Conservation (phyloP, 2,329 filamentous ascomycete species). For the Nigrograna mackinnonii region DNA sequence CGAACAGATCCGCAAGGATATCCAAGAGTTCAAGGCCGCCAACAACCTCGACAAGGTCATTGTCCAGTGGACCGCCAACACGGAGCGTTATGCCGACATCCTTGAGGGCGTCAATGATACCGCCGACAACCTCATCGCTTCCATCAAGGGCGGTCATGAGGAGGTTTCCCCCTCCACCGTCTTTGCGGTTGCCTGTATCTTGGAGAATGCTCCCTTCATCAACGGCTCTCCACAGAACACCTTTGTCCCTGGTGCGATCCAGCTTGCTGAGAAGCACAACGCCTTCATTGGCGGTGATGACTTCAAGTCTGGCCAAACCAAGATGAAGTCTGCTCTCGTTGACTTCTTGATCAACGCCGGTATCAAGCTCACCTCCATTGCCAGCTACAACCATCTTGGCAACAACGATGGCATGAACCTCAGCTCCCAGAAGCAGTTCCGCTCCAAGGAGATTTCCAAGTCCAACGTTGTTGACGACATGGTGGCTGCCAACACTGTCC, state of each 20-base stretch:
- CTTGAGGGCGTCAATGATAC: constrained; percentile 92
- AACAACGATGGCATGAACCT: constrained; percentile 99
- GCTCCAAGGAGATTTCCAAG: constrained; percentile 99
- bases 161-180: constrained; percentile 96
- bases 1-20: constrained; percentile 89
- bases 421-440: constrained; percentile 97
- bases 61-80: constrained; percentile 98
- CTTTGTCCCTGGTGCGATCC: constrained; percentile 89
- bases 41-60: constrained; percentile 93
- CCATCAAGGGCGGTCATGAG: constrained; percentile 83
- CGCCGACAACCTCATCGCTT: constrained; percentile 85
- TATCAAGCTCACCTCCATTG: constrained; percentile 98
- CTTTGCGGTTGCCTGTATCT: constrained; percentile 91
- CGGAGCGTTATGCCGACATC: constrained; percentile 92
- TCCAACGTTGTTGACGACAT: constrained; percentile 99
- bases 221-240: constrained; percentile 99
- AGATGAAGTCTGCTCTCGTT: constrained; percentile 99
- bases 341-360: constrained; percentile 98
- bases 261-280: constrained; percentile 83
- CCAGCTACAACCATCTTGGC: constrained; percentile 98
- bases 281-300: constrained; percentile 97
- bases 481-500: constrained; percentile 90
- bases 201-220: constrained; percentile 92
- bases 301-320: constrained; percentile 99
- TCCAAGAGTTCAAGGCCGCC: constrained; percentile 88